phyloP scores from a whole-genome alignment of 805 yeast species.

The Wickerhamiella alocasiicola region DNA sequence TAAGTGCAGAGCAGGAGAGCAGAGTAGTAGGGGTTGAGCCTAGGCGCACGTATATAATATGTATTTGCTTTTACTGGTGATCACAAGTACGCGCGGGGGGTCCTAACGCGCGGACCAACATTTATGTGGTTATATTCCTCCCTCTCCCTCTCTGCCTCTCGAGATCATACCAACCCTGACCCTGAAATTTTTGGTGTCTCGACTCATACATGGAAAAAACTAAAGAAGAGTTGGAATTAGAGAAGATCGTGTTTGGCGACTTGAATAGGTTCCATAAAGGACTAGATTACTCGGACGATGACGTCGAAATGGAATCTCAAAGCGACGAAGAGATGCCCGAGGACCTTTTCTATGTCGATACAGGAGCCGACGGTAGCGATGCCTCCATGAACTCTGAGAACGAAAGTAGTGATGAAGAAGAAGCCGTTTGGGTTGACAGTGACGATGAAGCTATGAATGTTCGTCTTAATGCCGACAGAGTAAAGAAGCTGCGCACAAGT shows the following conservation, averaged over 20 bases:
- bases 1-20: too few relatives aligned
- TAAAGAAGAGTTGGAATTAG: constrained; percentile 67
- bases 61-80: too few relatives aligned
- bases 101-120: too few relatives aligned
- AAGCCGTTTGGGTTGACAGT: constrained; percentile 59
- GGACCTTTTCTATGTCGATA: constrained; percentile 44
- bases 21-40: too few relatives aligned
- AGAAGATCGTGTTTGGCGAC: constrained; percentile 85
- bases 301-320: constrained; percentile 30
- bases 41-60: too few relatives aligned
- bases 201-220: constrained; percentile 43
- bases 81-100: too few relatives aligned
- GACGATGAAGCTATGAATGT: constrained; percentile 71
- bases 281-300: constrained; percentile 48
- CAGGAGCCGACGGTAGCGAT: constrained; percentile 29
- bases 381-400: constrained; percentile 29
- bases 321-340: constrained; percentile 22
- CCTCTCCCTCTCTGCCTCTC: too few relatives aligned
- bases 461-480: constrained; percentile 47
- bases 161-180: constrained; percentile 12
- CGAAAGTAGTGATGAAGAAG: constrained; percentile 32
- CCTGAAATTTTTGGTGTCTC: constrained; percentile 13
- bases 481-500: constrained; percentile 57
- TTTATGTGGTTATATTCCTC: too few relatives aligned
- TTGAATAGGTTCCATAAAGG: constrained; percentile 55